These are phyloP conservation scores for Angophora floribunda DNA, from an alignment of 345 rosid genomes.

Conservation along the genomic window DNA sequence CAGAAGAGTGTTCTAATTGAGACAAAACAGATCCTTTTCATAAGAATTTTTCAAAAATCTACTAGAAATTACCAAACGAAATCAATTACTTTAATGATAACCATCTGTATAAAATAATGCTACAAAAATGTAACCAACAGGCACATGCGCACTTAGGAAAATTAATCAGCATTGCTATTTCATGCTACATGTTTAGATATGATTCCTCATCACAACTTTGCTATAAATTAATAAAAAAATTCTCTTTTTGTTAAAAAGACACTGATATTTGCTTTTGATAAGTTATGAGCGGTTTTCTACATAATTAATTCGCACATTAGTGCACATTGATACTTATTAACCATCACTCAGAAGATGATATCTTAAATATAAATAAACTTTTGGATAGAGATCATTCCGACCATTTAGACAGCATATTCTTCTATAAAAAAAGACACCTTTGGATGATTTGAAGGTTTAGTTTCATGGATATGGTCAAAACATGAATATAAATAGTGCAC, in stretches of 20 bases:
- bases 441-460: background rate
- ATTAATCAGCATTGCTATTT: background rate
- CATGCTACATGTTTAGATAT: background rate
- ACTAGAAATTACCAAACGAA: background rate
- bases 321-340: background rate
- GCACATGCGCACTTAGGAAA: background rate
- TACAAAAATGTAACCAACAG: background rate
- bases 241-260: background rate
- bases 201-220: background rate
- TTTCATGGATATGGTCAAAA: background rate
- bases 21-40: background rate
- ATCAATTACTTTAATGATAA: background rate
- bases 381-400: rapidly evolving
- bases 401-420: background rate
- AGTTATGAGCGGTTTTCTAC: background rate
- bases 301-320: background rate
- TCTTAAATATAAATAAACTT: no score
- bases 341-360: background rate
- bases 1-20: background rate
- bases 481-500: background rate
- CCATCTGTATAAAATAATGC: background rate
- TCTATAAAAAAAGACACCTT: background rate
- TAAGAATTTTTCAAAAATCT: background rate
- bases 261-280: background rate
- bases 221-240: background rate